Evolutionary conservation across 495 filamentous ascomycete genomes (phyloP), one percentile per base, ranked within the genome.

Genomic region (Mycothermus thermophilus): DNA sequence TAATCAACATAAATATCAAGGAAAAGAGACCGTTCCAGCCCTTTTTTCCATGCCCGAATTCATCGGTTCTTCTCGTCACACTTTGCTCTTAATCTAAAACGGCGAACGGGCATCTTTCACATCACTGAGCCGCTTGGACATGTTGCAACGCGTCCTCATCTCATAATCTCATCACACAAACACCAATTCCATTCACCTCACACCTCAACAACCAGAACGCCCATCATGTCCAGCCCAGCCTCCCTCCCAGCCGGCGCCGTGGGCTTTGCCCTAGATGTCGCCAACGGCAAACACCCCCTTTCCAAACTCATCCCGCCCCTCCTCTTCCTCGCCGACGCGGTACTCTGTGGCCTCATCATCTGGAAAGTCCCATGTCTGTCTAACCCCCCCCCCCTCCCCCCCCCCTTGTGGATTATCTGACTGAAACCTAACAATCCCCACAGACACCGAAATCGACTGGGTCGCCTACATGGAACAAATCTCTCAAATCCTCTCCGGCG

Each of bases 391-490:
- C 9, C 16, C 32, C 42, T 15, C 46, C 12, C 9, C 39, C 9
- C 15, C 25, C 30, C 30, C 21, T 12, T 27, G 13, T n/a, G n/a
- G n/a, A n/a, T n/a, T n/a, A n/a, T n/a, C n/a, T n/a, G n/a, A n/a
- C n/a, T 25, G 6, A 6, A 25, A 25, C 6, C 22, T 25, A 19
- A 16, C 33, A 40, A 34, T 47, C 44, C 11, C 34, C 25, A 39
- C 18, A 96, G 90, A 97, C 55, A 97, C 90, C 27, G 90, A 97
- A 54, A 97, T 97, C 50, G 90, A 97, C 59, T 97, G 90, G 90
- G 69, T 65, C 34, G 84, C 88, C 2, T 97, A 97, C 56, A 96
- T 96, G 87, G 69, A 94, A 46, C 90, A 97, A 46, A 62, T 95
- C 34, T 57, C 71, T 17, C 79, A 86, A 22, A 90, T 80, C 47